Percentiles rank a stretch among this genome's conserved stretches.
Evolutionary conservation across 805 yeast species (phyloP).

Genomic region (Candida sphagnicola): DNA sequence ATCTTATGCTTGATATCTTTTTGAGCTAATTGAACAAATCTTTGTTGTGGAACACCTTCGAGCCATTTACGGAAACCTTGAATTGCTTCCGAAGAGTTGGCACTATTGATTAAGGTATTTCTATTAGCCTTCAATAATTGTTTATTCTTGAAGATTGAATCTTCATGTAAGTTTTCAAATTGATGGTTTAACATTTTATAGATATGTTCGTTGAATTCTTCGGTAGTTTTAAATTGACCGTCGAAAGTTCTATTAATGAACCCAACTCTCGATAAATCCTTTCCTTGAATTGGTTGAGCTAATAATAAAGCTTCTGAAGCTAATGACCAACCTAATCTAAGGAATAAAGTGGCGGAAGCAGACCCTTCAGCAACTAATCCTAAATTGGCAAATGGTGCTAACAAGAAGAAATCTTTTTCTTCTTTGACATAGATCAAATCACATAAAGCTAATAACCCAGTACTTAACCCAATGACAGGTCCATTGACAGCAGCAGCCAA

Average conservation of each 20-base stretch:
- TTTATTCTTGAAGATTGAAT: constrained; percentile 38
- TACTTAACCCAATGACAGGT: constrained; percentile 77
- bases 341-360: constrained; percentile 61
- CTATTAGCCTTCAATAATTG: constrained; percentile 38
- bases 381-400: constrained; percentile 78
- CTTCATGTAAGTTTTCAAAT: constrained; percentile 42
- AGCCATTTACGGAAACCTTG: constrained; percentile 70
- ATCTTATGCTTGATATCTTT: constrained; percentile 62
- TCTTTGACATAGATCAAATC: constrained; percentile 72
- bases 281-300: constrained; percentile 59
- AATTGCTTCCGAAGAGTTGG: constrained; percentile 63
- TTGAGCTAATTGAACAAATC: constrained; percentile 53
- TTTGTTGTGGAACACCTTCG: constrained; percentile 65
- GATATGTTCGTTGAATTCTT: constrained; percentile 44
- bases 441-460: constrained; percentile 68
- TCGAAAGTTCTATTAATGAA: constrained; percentile 57
- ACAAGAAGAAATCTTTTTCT: constrained; percentile 51
- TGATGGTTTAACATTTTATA: constrained; percentile 28
- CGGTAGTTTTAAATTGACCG: constrained; percentile 26
- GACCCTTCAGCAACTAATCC: constrained; percentile 86
- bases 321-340: constrained; percentile 67
- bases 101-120: constrained; percentile 37
- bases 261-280: constrained; percentile 54
- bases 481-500: constrained; percentile 77
- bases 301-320: constrained; percentile 72